These are phyloP conservation scores for Ceratobasidium sp. DNA, from an alignment of 1,284 basidiomycete genomes.

Conservation along the genomic window DNA sequence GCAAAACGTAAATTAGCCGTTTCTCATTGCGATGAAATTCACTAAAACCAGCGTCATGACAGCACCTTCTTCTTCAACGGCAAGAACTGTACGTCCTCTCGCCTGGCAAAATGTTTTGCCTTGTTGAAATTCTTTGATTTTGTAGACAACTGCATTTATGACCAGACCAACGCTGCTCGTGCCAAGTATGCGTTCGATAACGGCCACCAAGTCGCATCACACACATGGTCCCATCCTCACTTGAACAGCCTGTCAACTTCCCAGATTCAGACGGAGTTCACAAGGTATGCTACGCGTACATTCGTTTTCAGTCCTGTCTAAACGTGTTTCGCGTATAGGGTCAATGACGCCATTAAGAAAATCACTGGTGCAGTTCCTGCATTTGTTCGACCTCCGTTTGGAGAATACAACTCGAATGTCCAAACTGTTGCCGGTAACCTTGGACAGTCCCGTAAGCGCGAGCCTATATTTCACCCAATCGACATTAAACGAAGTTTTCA, in stretches of 20 bases:
- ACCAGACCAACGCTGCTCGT: constrained; percentile 48
- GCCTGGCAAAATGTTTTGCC: not conserved
- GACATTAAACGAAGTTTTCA: not conserved
- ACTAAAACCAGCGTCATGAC: not conserved
- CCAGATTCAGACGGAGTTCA: constrained; percentile 30
- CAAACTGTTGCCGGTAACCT: constrained; percentile 20
- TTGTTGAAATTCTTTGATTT: not conserved
- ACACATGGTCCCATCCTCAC: constrained; percentile 46
- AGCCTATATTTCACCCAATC: too few relatives aligned
- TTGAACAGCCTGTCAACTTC: constrained; percentile 44
- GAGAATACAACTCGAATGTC: constrained; percentile 40
- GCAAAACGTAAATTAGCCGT: constrained; percentile 22
- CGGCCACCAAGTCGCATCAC: constrained; percentile 48
- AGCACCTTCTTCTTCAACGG: constrained; percentile 39
- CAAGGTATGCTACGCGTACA: not conserved
- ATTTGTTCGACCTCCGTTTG: constrained; percentile 42
- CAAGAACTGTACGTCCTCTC: constrained; percentile 39
- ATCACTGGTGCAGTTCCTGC: constrained; percentile 39
- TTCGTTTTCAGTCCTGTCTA: too few relatives aligned
- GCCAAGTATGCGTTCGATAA: constrained; percentile 48
- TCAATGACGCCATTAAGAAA: constrained; percentile 39
- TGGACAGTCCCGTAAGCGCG: constrained; percentile 35
- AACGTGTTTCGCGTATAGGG: not conserved
- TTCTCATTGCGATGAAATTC: not conserved
- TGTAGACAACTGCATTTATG: constrained; percentile 56